Percentiles rank a stretch among this genome's conserved stretches.
These are phyloP conservation scores for Cornus suecica DNA, from an alignment of 148 eudicot species.

Conservation along the genomic window DNA sequence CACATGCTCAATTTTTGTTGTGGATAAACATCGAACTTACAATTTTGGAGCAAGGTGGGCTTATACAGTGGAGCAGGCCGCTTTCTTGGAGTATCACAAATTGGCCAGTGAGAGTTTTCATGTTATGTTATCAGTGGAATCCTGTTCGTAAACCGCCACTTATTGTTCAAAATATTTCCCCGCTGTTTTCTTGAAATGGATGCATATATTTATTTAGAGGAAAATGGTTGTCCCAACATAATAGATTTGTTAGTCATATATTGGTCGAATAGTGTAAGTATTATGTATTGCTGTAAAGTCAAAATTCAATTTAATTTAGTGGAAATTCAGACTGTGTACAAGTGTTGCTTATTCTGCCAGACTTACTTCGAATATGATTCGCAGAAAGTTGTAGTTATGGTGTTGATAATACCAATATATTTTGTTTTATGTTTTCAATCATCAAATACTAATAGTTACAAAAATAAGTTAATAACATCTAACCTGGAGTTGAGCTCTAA, in stretches of 20 bases:
- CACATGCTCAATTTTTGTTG: not conserved
- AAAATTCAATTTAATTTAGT: not conserved
- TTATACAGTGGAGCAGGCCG: not conserved
- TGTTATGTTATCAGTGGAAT: not conserved
- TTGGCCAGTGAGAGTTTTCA: not conserved
- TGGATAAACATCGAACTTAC: not conserved
- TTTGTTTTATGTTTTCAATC: too few relatives aligned
- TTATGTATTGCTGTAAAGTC: not conserved
- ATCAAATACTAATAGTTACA: too few relatives aligned
- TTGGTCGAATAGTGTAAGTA: not conserved
- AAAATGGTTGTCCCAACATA: not conserved
- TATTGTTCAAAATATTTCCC: not conserved
- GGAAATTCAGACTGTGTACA: not conserved
- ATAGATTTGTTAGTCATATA: not conserved
- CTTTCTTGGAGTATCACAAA: not conserved
- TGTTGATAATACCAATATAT: not conserved
- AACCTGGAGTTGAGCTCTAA: not conserved
- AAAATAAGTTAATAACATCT: too few relatives aligned
- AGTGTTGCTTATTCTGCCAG: slow-evolving; percentile 5
- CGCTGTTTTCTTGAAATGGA: not conserved
- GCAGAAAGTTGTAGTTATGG: not conserved
- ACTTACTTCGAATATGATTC: not conserved
- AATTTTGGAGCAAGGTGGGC: not conserved
- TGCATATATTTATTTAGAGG: not conserved
- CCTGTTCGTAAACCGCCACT: not conserved